Evolutionary conservation across 768 basidiomycete genomes (phyloP).

Genomic region (Collybiopsis luxurians): DNA sequence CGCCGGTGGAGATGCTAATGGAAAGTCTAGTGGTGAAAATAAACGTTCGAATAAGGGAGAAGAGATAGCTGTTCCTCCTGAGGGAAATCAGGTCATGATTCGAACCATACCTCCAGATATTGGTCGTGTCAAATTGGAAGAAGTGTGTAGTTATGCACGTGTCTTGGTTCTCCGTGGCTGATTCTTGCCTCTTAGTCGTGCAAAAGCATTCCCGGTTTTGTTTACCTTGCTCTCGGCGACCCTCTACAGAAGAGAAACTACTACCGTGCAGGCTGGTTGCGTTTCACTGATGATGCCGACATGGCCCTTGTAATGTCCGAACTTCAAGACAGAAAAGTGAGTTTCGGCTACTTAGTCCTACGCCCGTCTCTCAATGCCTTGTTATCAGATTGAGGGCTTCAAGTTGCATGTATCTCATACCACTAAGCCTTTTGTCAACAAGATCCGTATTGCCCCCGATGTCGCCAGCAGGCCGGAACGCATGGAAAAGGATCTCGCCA

Average conservation of each 20-base stretch:
- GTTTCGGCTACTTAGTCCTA: background rate
- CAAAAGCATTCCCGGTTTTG: constrained; percentile 72
- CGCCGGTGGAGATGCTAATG: constrained; percentile 53
- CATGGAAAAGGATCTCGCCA: constrained; percentile 76
- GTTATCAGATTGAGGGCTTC: constrained; percentile 83
- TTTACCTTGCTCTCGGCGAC: constrained; percentile 88
- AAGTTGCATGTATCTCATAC: constrained; percentile 88
- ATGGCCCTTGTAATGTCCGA: constrained; percentile 71
- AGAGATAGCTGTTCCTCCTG: constrained; percentile 68
- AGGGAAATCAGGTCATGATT: constrained; percentile 92
- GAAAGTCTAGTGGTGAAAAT: constrained; percentile 44
- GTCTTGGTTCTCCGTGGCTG: background rate
- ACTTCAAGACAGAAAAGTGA: constrained; percentile 83
- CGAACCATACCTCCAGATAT: constrained; percentile 94
- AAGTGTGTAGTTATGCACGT: constrained; percentile 47
- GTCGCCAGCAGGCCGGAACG: constrained; percentile 78
- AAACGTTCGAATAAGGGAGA: constrained; percentile 60
- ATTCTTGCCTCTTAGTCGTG: constrained; percentile 53
- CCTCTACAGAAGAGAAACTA: constrained; percentile 91
- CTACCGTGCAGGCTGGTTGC: constrained; percentile 93
- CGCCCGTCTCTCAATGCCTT: background rate
- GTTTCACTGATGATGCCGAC: constrained; percentile 81
- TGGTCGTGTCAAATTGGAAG: constrained; percentile 85
- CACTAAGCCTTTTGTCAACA: constrained; percentile 71
- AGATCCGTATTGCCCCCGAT: constrained; percentile 79